phyloP scores from a whole-genome alignment of 306 rosid species.

The Vicia faba region DNA sequence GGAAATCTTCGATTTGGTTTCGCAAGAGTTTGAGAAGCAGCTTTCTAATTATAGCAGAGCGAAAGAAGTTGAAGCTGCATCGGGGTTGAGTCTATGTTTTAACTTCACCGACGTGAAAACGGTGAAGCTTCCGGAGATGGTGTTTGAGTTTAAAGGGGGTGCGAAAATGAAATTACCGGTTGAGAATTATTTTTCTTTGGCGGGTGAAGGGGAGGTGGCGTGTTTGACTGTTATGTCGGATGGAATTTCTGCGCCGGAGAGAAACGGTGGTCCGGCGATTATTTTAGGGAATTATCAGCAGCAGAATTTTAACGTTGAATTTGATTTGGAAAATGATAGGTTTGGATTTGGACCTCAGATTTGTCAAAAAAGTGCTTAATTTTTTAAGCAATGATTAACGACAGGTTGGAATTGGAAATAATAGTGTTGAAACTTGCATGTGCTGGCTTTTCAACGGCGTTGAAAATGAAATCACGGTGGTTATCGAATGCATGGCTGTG shows the following conservation, averaged over 20 bases:
- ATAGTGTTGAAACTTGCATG: not conserved
- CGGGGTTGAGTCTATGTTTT: conserved; percentile 76
- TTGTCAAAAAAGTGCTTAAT: conserved; percentile 39
- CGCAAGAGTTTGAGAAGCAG: conserved; percentile 58
- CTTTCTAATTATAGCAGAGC: conserved; percentile 62
- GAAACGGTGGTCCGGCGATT: conserved; percentile 63
- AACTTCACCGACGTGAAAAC: conserved; percentile 40
- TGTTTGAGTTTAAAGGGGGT: conserved; percentile 80
- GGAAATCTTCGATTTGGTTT: conserved; percentile 55
- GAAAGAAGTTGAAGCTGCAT: conserved; percentile 46
- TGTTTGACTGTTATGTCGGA: conserved; percentile 69
- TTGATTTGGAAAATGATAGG: conserved; percentile 66
- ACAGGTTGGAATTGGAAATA: not conserved
- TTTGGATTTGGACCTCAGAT: conserved; percentile 63
- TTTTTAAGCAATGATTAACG: not conserved
- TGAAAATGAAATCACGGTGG: conserved; percentile 8
- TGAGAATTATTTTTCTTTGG: conserved; percentile 60
- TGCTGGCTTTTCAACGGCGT: not conserved
- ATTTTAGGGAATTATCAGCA: conserved; percentile 84
- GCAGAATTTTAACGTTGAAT: conserved; percentile 72
- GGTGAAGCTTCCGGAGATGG: conserved; percentile 56
- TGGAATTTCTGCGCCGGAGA: conserved; percentile 23
- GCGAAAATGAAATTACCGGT: conserved; percentile 67
- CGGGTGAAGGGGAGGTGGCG: conserved; percentile 40
- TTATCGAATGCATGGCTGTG: not conserved